Percentiles rank a stretch among this genome's conserved stretches.
phyloP scores from a whole-genome alignment of 179 eudicot species.

The Corrigiola litoralis region DNA sequence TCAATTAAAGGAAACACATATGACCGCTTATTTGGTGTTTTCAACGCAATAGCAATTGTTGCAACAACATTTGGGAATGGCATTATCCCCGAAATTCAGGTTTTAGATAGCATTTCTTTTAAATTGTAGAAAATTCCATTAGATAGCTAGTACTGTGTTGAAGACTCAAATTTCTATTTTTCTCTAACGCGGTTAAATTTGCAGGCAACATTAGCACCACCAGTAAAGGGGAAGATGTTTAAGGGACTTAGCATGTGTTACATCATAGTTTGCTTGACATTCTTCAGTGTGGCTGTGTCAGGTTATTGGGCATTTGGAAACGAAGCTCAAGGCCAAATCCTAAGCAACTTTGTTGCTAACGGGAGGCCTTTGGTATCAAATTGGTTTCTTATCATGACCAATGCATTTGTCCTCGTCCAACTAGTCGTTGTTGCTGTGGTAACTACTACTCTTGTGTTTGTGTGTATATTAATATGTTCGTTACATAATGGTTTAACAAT shows the following conservation, averaged over 20 bases:
- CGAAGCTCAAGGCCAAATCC: conserved; percentile 45
- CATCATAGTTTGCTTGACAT: conserved; percentile 49
- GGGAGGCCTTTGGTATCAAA: conserved; percentile 53
- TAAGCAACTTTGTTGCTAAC: conserved; percentile 48
- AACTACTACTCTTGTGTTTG: conserved; percentile 7
- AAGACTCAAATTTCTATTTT: too few relatives aligned
- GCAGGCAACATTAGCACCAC: conserved; percentile 80
- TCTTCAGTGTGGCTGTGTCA: conserved; percentile 68
- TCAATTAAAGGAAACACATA: conserved; percentile 28
- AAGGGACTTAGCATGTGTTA: conserved; percentile 80
- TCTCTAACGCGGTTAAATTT: background rate
- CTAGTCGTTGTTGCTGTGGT: conserved; percentile 59
- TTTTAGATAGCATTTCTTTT: too few relatives aligned
- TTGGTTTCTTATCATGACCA: conserved; percentile 60
- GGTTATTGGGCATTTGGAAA: conserved; percentile 95
- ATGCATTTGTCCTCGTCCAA: conserved; percentile 59
- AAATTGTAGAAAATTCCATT: too few relatives aligned
- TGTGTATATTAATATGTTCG: too few relatives aligned
- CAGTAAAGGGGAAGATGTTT: conserved; percentile 82
- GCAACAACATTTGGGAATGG: conserved; percentile 87
- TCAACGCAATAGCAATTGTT: conserved; percentile 68
- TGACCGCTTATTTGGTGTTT: conserved; percentile 56
- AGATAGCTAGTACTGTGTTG: too few relatives aligned
- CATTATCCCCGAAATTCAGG: conserved; percentile 94
- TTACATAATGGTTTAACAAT: too few relatives aligned